phyloP scores from a whole-genome alignment of 2,329 filamentous ascomycete species.

The Exophiala aquamarina region DNA sequence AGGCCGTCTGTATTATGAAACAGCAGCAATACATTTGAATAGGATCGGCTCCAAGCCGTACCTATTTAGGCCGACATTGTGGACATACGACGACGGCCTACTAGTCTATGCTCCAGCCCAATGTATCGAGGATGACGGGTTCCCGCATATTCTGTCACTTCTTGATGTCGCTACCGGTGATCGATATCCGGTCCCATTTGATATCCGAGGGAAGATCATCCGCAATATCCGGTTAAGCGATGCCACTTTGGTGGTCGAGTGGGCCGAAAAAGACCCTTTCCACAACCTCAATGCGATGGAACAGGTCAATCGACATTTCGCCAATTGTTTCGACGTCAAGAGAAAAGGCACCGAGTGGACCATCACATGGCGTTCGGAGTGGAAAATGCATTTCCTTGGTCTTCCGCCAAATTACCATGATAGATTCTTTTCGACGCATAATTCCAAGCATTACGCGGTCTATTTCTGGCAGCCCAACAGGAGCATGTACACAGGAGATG shows the following conservation, averaged over 20 bases:
- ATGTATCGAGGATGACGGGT: constrained; percentile 30
- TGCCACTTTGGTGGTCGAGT: constrained; percentile 62
- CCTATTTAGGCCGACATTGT: constrained; percentile 43
- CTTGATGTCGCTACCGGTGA: constrained; percentile 51
- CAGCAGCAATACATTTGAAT: constrained; percentile 23
- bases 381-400: constrained; percentile 60
- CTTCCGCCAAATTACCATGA: constrained; percentile 56
- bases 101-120: constrained; percentile 52
- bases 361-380: constrained; percentile 57
- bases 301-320: constrained; percentile 58
- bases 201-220: constrained; percentile 50
- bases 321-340: constrained; percentile 57
- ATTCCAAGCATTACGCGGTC: constrained; percentile 58
- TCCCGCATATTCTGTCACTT: constrained; percentile 38
- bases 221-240: constrained; percentile 56
- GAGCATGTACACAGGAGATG: constrained; percentile 52
- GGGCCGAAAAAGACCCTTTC: constrained; percentile 56
- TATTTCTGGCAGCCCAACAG: constrained; percentile 63
- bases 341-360: constrained; percentile 10
- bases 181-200: constrained; percentile 52
- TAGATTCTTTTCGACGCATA: constrained; percentile 65
- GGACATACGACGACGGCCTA: constrained; percentile 60
- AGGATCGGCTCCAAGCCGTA: constrained; percentile 30
- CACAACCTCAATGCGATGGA: constrained; percentile 54
- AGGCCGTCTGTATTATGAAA: constrained; percentile 27